A percentile compares a stretch with the other conserved stretches of the same genome.
Evolutionary conservation across 768 basidiomycete genomes (phyloP).

Genomic region (Mycena vitilis): DNA sequence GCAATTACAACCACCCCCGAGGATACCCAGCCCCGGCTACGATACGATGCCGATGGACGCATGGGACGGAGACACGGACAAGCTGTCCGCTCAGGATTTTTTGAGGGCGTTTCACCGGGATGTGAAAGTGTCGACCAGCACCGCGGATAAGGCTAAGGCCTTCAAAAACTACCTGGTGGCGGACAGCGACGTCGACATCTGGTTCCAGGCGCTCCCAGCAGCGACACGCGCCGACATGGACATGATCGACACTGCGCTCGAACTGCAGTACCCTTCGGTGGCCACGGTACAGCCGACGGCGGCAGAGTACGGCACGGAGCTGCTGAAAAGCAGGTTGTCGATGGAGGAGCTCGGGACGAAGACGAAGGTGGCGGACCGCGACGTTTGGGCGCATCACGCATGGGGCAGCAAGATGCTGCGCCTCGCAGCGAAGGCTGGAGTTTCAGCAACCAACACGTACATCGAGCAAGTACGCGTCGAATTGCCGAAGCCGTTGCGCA

Average conservation of each 20-base stretch:
- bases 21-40: conserved; percentile 1
- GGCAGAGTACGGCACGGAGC: not conserved
- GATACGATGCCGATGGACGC: conserved; percentile 13
- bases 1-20: conserved; percentile 5
- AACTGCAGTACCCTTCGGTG: conserved; percentile 5
- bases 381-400: conserved; percentile 16
- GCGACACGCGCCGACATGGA: conserved; percentile 10
- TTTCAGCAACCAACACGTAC: not conserved
- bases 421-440: conserved; percentile 2
- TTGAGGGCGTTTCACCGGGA: conserved; percentile 11
- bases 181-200: conserved; percentile 11
- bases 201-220: conserved; percentile 1
- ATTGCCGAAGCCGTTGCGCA: conserved; percentile 8
- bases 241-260: not conserved
- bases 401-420: conserved; percentile 13
- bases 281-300: conserved; percentile 6
- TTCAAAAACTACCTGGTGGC: conserved; percentile 8
- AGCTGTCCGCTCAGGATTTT: conserved; percentile 13
- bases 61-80: conserved; percentile 14
- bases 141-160: conserved; percentile 11
- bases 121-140: not conserved
- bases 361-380: conserved; percentile 2
- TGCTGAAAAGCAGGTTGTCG: conserved; percentile 3
- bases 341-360: conserved; percentile 15
- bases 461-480: conserved; percentile 12